A percentile compares a stretch with the other conserved stretches of the same genome.
phyloP scores from a whole-genome alignment of 1,139 yeast genomes.

The Saccharomyces hybrid region DNA sequence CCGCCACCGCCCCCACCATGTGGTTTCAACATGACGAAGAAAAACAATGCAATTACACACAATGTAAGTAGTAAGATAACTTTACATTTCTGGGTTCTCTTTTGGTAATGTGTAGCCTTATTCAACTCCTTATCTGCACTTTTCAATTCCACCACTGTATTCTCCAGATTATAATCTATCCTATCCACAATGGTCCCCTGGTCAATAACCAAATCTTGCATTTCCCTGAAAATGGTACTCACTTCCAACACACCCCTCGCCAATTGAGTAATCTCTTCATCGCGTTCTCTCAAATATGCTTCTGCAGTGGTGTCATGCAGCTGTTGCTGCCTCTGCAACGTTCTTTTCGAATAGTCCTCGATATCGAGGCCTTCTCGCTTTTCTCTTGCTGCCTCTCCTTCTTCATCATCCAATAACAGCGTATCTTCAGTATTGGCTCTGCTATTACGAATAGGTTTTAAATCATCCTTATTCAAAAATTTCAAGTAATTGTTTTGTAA shows the following conservation, averaged over 20 bases:
- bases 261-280: slow-evolving; percentile 77
- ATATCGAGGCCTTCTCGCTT: slow-evolving; percentile 18
- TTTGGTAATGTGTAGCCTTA: slow-evolving; percentile 74
- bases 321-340: slow-evolving; percentile 37
- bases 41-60: slow-evolving; percentile 62
- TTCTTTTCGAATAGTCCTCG: slow-evolving; percentile 41
- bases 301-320: slow-evolving; percentile 36
- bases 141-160: slow-evolving; percentile 67
- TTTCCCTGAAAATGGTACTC: slow-evolving; percentile 85
- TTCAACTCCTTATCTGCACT: slow-evolving; percentile 71
- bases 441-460: slow-evolving; percentile 31
- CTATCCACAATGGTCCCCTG: slow-evolving; percentile 92
- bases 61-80: slow-evolving; percentile 65
- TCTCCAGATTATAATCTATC: slow-evolving; percentile 82
- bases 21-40: slow-evolving; percentile 69
- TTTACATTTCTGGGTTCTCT: slow-evolving; percentile 85
- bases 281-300: slow-evolving; percentile 50
- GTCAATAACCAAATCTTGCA: slow-evolving; percentile 86
- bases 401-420: slow-evolving; percentile 35
- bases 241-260: slow-evolving; percentile 94
- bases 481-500: slow-evolving; percentile 84
- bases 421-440: neutral
- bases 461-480: slow-evolving; percentile 62
- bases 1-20: slow-evolving; percentile 16
- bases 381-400: slow-evolving; percentile 38